Conservation (phyloP, 305 asterid species). For the Withania somnifera region DNA sequence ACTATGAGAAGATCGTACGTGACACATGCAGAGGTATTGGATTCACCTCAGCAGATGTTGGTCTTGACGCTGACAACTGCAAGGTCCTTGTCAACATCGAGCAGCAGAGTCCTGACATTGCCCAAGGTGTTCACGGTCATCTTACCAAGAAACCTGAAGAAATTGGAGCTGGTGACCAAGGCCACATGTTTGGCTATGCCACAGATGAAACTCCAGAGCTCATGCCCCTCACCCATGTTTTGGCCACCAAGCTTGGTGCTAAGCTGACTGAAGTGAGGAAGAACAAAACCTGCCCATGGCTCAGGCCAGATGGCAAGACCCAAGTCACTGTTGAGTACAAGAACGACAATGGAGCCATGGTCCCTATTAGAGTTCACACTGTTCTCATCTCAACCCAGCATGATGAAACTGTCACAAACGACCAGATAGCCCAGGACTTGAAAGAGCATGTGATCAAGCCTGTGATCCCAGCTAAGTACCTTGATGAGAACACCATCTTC, state of each 20-base stretch:
- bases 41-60: slow-evolving; percentile 68
- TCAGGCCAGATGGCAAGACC: slow-evolving; percentile 86
- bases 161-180: slow-evolving; percentile 89
- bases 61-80: slow-evolving; percentile 90
- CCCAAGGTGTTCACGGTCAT: slow-evolving; percentile 91
- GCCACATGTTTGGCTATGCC: slow-evolving; percentile 87
- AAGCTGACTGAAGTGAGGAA: slow-evolving; percentile 81
- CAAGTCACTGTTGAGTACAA: slow-evolving; percentile 83
- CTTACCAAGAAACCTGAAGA: slow-evolving; percentile 91
- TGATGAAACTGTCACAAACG: slow-evolving; percentile 77
- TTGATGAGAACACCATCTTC: slow-evolving; percentile 77
- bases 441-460: slow-evolving; percentile 78
- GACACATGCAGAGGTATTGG: slow-evolving; percentile 83
- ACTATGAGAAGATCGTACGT: slow-evolving; percentile 81
- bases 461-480: slow-evolving; percentile 66
- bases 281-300: slow-evolving; percentile 75
- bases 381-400: slow-evolving; percentile 89
- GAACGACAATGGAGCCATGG: slow-evolving; percentile 74
- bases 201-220: slow-evolving; percentile 88
- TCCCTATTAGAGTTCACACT: slow-evolving; percentile 75
- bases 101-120: slow-evolving; percentile 86
- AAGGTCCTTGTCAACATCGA: slow-evolving; percentile 83
- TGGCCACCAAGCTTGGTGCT: slow-evolving; percentile 85
- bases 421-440: slow-evolving; percentile 59
- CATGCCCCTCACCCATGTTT: slow-evolving; percentile 88